Percentiles rank a stretch among this genome's conserved stretches.
These are phyloP conservation scores for Paecilomyces fulvus DNA, from an alignment of 2,329 filamentous ascomycete genomes.

Conservation along the genomic window DNA sequence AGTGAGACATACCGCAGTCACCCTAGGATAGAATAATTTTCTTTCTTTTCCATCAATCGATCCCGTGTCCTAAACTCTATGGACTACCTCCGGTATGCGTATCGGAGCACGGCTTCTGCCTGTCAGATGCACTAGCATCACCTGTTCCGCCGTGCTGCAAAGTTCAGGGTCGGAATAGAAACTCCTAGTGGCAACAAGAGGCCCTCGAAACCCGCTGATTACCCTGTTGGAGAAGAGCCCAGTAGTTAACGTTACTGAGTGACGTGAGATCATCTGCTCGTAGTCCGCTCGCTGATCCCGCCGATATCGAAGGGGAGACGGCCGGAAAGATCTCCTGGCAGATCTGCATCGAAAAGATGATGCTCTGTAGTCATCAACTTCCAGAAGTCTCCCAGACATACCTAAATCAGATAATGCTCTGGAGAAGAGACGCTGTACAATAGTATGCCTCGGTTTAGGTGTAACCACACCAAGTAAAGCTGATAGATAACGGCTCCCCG, in stretches of 20 bases:
- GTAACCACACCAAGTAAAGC: too few species aligned
- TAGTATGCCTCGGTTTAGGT: too few species aligned
- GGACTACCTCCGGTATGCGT: too few species aligned
- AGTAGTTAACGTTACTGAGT: not conserved
- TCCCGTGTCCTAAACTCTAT: too few species aligned
- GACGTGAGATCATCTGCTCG: not conserved
- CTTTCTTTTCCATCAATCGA: too few species aligned
- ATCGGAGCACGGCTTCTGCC: not conserved
- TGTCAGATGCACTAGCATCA: not conserved
- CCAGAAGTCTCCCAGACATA: too few species aligned
- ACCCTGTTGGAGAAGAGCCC: not conserved
- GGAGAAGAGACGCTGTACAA: too few species aligned
- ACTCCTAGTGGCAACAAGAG: not conserved
- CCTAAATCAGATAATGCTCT: too few species aligned
- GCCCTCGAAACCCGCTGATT: not conserved
- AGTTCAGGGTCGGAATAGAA: not conserved
- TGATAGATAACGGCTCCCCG: not conserved
- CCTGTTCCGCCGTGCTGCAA: not conserved
- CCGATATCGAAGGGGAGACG: not conserved
- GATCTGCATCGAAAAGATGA: not conserved
- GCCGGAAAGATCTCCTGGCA: not conserved
- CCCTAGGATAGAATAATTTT: too few species aligned
- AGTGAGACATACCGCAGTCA: too few species aligned
- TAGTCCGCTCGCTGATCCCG: not conserved
- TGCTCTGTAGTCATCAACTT: too few species aligned